These are phyloP conservation scores for Salvia splendens DNA, from an alignment of 257 asterid species.

Conservation along the genomic window DNA sequence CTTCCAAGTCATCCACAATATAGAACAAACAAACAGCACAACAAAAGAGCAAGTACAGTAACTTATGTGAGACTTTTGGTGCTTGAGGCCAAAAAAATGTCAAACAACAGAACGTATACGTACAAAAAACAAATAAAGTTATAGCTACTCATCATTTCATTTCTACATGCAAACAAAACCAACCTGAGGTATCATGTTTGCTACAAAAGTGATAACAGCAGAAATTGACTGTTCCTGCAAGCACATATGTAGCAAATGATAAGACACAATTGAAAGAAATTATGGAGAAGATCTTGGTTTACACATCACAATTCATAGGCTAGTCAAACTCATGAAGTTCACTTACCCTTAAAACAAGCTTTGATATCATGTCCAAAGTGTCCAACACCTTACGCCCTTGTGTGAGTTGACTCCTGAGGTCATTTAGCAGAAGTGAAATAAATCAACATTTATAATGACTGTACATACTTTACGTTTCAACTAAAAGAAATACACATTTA, in stretches of 20 bases:
- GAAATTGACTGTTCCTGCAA: constrained; percentile 92
- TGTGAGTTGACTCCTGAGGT: constrained; percentile 80
- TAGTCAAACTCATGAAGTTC: constrained; percentile 24
- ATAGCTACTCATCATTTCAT: constrained; percentile 11
- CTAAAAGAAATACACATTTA: not conserved
- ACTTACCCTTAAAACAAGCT: constrained; percentile 77
- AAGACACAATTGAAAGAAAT: constrained; percentile 17
- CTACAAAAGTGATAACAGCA: constrained; percentile 85
- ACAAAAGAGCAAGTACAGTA: not conserved
- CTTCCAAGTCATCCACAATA: not conserved
- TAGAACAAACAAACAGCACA: not conserved
- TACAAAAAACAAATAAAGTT: not conserved
- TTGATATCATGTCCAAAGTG: constrained; percentile 80
- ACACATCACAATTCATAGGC: constrained; percentile 20
- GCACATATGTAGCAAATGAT: constrained; percentile 23
- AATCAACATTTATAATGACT: constrained; percentile 21
- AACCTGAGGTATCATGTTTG: constrained; percentile 98
- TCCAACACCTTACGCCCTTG: constrained; percentile 94
- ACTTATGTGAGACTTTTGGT: not conserved
- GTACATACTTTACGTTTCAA: constrained; percentile 25
- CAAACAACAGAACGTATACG: not conserved
- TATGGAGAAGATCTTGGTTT: not conserved
- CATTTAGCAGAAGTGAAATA: constrained; percentile 30
- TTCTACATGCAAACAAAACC: constrained; percentile 33
- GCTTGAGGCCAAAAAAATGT: not conserved